These are phyloP conservation scores for Juglanconis oblonga DNA, from an alignment of 2,329 filamentous ascomycete genomes.

Conservation along the genomic window DNA sequence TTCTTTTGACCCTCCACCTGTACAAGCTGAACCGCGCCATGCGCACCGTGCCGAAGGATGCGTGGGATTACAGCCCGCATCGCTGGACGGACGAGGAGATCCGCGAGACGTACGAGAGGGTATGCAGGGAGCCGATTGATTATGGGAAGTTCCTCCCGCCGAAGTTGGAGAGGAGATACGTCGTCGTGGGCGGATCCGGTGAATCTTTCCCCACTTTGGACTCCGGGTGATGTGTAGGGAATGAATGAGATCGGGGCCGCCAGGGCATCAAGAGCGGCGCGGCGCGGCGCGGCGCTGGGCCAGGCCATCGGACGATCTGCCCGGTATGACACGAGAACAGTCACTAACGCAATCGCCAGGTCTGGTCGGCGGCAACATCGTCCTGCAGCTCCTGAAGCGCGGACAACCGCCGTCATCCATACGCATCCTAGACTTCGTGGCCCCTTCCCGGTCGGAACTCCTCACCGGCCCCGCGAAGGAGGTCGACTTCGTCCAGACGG, in stretches of 20 bases:
- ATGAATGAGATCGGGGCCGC: too few species aligned
- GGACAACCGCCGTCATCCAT: conserved; percentile 44
- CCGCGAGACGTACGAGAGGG: conserved; percentile 31
- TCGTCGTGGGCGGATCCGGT: conserved; percentile 47
- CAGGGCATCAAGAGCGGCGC: too few species aligned
- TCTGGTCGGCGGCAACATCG: conserved; percentile 44
- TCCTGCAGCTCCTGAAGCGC: conserved; percentile 45
- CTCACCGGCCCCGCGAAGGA: conserved; percentile 29
- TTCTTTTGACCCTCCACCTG: conserved; percentile 31
- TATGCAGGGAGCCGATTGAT: conserved; percentile 36
- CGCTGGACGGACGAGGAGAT: conserved; percentile 37
- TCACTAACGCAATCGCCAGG: conserved; percentile 5
- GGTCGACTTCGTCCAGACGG: conserved; percentile 40
- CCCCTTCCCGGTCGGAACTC: conserved; percentile 37
- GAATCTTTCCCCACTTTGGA: conserved; percentile 17
- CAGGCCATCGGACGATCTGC: too few species aligned
- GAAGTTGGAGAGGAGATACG: conserved; percentile 38
- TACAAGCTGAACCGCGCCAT: conserved; percentile 36
- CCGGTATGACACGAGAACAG: too few species aligned
- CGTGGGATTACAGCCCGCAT: conserved; percentile 28
- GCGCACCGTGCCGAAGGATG: conserved; percentile 33
- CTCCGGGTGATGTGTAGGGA: too few species aligned
- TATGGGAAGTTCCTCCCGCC: conserved; percentile 37
- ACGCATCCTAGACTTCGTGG: conserved; percentile 44
- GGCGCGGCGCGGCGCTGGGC: neutral